phyloP scores from a whole-genome alignment of 495 filamentous ascomycete genomes.

The Xylaria acuta region DNA sequence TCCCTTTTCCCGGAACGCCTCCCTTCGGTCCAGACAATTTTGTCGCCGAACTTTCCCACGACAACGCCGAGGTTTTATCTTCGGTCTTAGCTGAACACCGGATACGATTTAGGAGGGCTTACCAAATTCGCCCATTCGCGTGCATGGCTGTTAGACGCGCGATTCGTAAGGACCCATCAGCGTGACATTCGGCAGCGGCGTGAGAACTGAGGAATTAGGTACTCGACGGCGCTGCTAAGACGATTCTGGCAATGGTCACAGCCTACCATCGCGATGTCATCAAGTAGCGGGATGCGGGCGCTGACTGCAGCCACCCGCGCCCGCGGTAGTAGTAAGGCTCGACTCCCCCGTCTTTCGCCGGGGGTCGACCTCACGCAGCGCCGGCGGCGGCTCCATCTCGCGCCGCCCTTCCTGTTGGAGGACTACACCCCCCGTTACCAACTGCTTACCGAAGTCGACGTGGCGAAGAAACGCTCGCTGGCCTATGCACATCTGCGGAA shows the following conservation, averaged over 20 bases:
- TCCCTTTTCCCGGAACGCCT: neutral
- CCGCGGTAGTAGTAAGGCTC: neutral
- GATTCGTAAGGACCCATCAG: neutral
- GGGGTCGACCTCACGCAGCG: conserved; percentile 4
- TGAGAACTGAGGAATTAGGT: neutral
- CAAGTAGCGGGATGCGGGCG: conserved; percentile 30
- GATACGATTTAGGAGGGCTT: no score
- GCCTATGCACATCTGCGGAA: conserved; percentile 73
- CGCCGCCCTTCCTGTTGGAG: conserved; percentile 77
- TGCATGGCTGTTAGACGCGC: neutral
- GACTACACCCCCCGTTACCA: conserved; percentile 73
- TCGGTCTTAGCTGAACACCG: neutral
- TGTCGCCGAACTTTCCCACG: neutral
- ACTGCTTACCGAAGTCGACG: conserved; percentile 62
- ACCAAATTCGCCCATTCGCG: neutral
- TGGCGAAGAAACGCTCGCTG: conserved; percentile 66
- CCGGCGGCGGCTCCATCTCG: conserved; percentile 66
- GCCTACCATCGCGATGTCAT: conserved; percentile 31
- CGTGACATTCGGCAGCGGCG: neutral
- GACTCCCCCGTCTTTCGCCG: conserved; percentile 9
- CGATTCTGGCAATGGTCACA: conserved; percentile 2
- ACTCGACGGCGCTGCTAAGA: neutral
- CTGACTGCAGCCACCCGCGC: neutral
- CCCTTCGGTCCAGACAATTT: neutral
- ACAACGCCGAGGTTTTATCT: conserved; percentile 11